phyloP scores from a whole-genome alignment of 805 yeast genomes.

The Myxozyma monticola region DNA sequence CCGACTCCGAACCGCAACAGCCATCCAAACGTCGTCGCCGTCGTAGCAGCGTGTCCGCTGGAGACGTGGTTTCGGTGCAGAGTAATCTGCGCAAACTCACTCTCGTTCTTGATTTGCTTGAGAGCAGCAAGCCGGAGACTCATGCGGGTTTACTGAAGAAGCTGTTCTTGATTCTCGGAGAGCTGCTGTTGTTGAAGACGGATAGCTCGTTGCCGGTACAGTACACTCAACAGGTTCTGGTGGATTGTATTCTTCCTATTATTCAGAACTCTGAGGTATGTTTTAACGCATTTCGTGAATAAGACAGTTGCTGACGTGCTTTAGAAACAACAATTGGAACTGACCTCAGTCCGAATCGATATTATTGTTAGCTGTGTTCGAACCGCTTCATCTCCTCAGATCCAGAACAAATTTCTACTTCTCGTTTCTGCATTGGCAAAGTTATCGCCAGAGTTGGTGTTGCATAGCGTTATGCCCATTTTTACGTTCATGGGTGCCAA shows the following conservation, averaged over 20 bases:
- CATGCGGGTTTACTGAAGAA: constrained; percentile 36
- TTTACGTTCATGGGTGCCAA: constrained; percentile 99
- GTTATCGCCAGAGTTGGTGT: constrained; percentile 82
- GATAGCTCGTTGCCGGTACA: constrained; percentile 91
- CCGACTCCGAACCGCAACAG: constrained; percentile 9
- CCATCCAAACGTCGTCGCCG: constrained; percentile 77
- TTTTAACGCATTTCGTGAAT: constrained; percentile 35
- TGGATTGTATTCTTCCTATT: constrained; percentile 76
- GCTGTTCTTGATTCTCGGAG: constrained; percentile 43
- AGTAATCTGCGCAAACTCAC: constrained; percentile 58
- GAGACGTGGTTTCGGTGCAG: constrained; percentile 1
- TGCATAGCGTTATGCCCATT: constrained; percentile 98
- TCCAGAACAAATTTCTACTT: constrained; percentile 81
- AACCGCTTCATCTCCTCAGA: constrained; percentile 87
- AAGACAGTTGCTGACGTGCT: background rate
- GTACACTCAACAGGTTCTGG: constrained; percentile 87
- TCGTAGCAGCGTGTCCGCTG: constrained; percentile 53
- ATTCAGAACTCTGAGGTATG: constrained; percentile 47
- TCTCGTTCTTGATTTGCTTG: constrained; percentile 74
- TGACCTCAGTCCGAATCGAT: constrained; percentile 78
- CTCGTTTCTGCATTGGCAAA: constrained; percentile 87
- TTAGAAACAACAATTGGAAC: constrained; percentile 46
- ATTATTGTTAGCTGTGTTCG: constrained; percentile 88
- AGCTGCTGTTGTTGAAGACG: constrained; percentile 62
- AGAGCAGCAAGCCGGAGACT: constrained; percentile 43